Base-by-base conservation (phyloP, 352 stramenopile species). In the Phytophthora syringae region DNA sequence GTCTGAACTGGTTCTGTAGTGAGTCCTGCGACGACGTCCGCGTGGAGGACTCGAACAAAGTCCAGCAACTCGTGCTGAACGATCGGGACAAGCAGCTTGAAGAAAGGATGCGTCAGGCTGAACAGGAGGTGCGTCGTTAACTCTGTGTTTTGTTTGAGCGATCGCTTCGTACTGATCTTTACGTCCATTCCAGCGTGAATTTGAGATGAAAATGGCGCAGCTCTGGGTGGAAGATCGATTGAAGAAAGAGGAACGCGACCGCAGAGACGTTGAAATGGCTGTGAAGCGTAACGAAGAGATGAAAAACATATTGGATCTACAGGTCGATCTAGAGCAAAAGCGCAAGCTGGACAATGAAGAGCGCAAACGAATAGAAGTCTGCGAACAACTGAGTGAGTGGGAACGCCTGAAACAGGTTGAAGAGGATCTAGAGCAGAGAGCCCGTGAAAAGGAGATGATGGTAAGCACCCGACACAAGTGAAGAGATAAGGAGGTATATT, bases 161-260 rank as follows among this genome's bases (percentile, higher is more conserved):
- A 37, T 5, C 40, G 13, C n/a, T 20, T 27, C 21, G 15, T 44
- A 18, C 24, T 77, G 32, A 60, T 21, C n/a, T 24, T 52, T 65
- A 12, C 7, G 13, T 15, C 30, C 11, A 16, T 43, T 30, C 0
- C 30, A 90, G 81, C 72, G 62, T 39, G 54, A 71, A 18, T 56
- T 77, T 18, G 85, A 93, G 43, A 48, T 48, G 22, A 65, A 68
- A 49, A 92, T 94, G 85, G 80, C 83, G 7, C 71, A 87, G 57
- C 67, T 94, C 11, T 94, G 85, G 83, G 80, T 80, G 24, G 77
- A 85, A 28, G 85, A 94, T 54, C 81, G 81, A 9, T 67, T 84
- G 18, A 88, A 90, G 69, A 94, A 92, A 66, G 85, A 94, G 32
- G 78, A 86, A 24, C 79, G 83, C 27, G 83, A 94, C 3, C 80